A percentile compares a stretch with the other conserved stretches of the same genome.
Evolutionary conservation across 208 protist species (phyloP).

Genomic region (Porcisia deanei): DNA sequence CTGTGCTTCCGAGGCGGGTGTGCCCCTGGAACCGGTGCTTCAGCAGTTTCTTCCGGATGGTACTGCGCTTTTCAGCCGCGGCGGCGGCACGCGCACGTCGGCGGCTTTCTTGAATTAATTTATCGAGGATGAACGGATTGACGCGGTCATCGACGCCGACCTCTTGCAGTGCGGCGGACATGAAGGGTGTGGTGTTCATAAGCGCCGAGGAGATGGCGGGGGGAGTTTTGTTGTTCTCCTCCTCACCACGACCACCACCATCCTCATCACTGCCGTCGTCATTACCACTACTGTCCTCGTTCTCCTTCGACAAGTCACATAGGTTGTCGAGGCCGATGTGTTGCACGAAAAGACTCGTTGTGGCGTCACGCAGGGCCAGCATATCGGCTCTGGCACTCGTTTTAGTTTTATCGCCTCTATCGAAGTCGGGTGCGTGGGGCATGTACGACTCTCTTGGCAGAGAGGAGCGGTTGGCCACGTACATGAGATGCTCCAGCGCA

Average conservation of each 20-base stretch:
- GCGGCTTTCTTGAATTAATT: conserved; percentile 21
- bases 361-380: conserved; percentile 26
- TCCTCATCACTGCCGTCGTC: neutral
- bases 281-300: neutral
- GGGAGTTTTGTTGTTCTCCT: neutral
- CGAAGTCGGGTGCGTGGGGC: neutral
- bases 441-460: conserved; percentile 19
- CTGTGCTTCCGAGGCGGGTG: neutral
- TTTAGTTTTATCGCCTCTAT: too few relatives aligned
- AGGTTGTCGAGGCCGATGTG: conserved; percentile 8
- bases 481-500: conserved; percentile 21
- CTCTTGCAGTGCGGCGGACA: conserved; percentile 27
- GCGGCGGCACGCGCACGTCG: conserved; percentile 7
- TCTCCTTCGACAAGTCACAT: neutral
- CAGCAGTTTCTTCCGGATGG: neutral
- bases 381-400: neutral
- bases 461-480: conserved; percentile 5
- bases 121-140: conserved; percentile 16
- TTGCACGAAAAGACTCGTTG: conserved; percentile 23
- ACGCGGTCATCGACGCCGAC: conserved; percentile 32
- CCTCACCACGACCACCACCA: neutral
- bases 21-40: neutral
- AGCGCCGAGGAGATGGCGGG: neutral
- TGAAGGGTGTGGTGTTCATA: neutral
- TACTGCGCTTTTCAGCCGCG: conserved; percentile 3